A percentile compares a stretch with the other conserved stretches of the same genome.
phyloP scores from a whole-genome alignment of 2,329 filamentous ascomycete genomes.

The Zymoseptoria tritici region DNA sequence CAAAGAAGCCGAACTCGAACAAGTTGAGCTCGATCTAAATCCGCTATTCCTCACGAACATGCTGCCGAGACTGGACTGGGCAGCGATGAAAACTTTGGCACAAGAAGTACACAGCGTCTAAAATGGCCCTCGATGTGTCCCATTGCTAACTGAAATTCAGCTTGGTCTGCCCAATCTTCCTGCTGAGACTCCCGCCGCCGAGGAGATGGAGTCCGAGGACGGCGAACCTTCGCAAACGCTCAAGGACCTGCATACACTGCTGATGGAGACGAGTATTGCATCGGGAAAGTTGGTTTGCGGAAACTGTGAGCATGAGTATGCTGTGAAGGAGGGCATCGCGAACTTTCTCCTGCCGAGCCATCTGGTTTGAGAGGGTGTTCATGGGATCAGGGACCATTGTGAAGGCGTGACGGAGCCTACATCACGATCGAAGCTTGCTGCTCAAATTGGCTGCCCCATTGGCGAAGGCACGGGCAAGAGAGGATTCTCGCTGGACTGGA shows the following conservation, averaged over 20 bases:
- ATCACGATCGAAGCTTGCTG: background rate
- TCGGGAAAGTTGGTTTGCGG: slow-evolving; percentile 86
- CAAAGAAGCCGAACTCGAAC: slow-evolving; percentile 81
- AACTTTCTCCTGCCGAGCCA: slow-evolving; percentile 94
- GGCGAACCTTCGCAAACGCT: slow-evolving; percentile 60
- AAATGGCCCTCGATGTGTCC: background rate
- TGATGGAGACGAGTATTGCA: slow-evolving; percentile 83
- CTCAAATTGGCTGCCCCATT: no score
- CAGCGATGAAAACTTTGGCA: slow-evolving; percentile 65
- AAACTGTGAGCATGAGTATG: slow-evolving; percentile 89
- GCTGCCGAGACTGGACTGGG: slow-evolving; percentile 82
- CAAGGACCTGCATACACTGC: slow-evolving; percentile 68
- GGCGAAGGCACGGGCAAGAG: no score
- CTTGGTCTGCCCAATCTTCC: slow-evolving; percentile 72
- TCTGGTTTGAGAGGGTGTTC: slow-evolving; percentile 52
- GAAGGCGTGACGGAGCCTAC: background rate
- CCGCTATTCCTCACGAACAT: slow-evolving; percentile 75
- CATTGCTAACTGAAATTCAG: slow-evolving; percentile 37
- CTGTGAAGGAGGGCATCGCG: slow-evolving; percentile 89
- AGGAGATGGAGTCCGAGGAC: slow-evolving; percentile 44
- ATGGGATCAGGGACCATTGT: background rate
- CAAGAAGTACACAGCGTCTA: slow-evolving; percentile 54
- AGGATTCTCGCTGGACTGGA: no score
- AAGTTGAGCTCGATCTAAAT: slow-evolving; percentile 75
- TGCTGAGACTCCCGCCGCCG: slow-evolving; percentile 26